Percentiles rank a stretch among this genome's conserved stretches.
These are phyloP conservation scores for Colletotrichum endophyticum DNA, from an alignment of 2,329 filamentous ascomycete species.

Conservation along the genomic window DNA sequence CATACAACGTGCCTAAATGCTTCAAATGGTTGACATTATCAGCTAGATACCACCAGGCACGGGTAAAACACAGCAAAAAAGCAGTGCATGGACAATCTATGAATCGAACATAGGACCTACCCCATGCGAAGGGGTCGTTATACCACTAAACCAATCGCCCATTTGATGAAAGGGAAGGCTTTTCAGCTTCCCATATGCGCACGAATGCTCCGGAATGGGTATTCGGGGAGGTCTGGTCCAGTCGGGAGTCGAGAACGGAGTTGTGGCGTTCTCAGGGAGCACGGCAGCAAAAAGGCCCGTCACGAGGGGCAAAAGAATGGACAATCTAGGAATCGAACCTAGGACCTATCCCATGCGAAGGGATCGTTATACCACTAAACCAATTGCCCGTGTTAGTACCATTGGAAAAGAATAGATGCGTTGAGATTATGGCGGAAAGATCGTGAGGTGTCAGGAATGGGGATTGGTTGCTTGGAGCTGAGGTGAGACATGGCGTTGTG, in stretches of 20 bases:
- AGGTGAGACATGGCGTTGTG: neutral
- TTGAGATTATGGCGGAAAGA: neutral
- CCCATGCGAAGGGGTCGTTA: neutral
- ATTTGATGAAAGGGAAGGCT: neutral
- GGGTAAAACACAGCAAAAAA: neutral
- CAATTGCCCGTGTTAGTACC: neutral
- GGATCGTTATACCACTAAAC: neutral
- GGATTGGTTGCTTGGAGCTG: neutral
- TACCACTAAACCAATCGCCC: neutral
- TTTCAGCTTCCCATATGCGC: no score
- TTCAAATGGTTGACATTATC: no score
- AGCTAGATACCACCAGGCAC: neutral
- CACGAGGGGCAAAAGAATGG: neutral
- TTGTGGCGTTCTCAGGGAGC: neutral
- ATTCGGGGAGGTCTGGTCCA: neutral
- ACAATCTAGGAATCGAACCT: neutral
- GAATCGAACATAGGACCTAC: neutral
- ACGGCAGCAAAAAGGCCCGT: neutral
- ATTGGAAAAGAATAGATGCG: accelerated
- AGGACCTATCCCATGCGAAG: neutral
- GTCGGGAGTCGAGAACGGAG: neutral
- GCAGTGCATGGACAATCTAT: neutral
- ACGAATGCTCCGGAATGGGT: neutral
- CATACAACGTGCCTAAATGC: neutral
- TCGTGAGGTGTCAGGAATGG: neutral